These are phyloP conservation scores for Populus hybrid DNA, from an alignment of 441 rosid species.

Conservation along the genomic window DNA sequence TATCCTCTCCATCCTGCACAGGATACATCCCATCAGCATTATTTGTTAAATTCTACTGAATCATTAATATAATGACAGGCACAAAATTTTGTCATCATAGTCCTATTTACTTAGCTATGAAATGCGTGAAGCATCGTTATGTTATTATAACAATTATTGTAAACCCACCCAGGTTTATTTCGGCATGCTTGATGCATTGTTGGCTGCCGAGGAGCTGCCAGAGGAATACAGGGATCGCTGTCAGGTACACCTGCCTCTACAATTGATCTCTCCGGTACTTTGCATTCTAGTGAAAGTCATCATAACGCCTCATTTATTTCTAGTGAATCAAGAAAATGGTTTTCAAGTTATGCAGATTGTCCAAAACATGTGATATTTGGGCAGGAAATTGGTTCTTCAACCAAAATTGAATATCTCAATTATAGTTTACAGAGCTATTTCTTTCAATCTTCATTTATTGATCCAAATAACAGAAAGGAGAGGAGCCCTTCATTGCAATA, in stretches of 20 bases:
- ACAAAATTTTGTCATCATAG: neutral
- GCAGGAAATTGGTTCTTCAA: neutral
- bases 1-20: neutral
- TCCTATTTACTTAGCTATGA: neutral
- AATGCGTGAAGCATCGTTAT: neutral
- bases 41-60: neutral
- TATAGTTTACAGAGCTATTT: neutral
- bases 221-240: constrained; percentile 52
- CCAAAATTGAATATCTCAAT: too few relatives aligned
- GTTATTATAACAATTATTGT: neutral
- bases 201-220: constrained; percentile 62
- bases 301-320: neutral
- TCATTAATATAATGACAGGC: neutral
- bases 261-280: neutral
- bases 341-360: neutral
- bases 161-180: constrained; percentile 49
- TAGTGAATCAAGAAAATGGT: neutral
- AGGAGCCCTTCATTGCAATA: too few relatives aligned
- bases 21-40: neutral
- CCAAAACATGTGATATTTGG: neutral
- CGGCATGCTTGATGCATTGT: constrained; percentile 66
- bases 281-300: neutral
- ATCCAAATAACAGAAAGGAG: neutral
- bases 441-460: neutral
- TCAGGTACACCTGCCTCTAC: constrained; percentile 38